These are phyloP conservation scores for Chrysoporthe puriensis DNA, from an alignment of 2,329 filamentous ascomycete genomes.

Conservation along the genomic window DNA sequence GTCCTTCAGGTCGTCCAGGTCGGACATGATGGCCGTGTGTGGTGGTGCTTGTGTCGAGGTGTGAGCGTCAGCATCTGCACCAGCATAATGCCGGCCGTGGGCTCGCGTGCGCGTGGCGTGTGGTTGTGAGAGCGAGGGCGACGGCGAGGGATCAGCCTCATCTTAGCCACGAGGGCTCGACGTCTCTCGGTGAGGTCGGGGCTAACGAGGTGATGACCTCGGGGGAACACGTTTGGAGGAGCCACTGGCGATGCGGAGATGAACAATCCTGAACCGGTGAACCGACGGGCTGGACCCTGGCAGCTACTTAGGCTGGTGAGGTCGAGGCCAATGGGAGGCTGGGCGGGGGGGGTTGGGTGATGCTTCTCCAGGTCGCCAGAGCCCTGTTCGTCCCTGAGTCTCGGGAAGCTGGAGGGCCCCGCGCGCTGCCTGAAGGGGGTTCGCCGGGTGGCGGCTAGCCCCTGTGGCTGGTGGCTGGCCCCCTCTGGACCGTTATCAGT, in stretches of 20 bases:
- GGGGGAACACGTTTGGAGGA: background rate
- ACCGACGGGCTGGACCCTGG: background rate
- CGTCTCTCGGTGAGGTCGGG: background rate
- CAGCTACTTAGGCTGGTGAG: background rate
- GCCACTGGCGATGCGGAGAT: constrained; percentile 3
- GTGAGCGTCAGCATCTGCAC: constrained; percentile 12
- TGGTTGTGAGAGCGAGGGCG: background rate
- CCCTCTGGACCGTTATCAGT: no score
- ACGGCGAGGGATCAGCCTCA: constrained; percentile 1
- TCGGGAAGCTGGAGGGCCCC: no score
- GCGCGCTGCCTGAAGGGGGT: no score
- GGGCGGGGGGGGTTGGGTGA: background rate
- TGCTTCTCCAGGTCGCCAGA: no score
- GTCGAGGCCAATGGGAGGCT: background rate
- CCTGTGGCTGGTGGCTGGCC: no score
- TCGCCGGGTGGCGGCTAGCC: no score
- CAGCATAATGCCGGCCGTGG: constrained; percentile 1
- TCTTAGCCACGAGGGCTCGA: constrained; percentile 9
- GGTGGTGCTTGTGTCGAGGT: constrained; percentile 9
- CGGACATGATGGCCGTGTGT: constrained; percentile 20
- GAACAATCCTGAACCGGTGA: background rate
- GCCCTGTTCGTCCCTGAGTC: no score
- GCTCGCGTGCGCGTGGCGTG: background rate
- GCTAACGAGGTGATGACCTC: background rate
- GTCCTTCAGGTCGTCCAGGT: constrained; percentile 21